These are phyloP conservation scores for Picea sitchensis DNA, from an alignment of 75 land plant genomes.

Conservation along the genomic window DNA sequence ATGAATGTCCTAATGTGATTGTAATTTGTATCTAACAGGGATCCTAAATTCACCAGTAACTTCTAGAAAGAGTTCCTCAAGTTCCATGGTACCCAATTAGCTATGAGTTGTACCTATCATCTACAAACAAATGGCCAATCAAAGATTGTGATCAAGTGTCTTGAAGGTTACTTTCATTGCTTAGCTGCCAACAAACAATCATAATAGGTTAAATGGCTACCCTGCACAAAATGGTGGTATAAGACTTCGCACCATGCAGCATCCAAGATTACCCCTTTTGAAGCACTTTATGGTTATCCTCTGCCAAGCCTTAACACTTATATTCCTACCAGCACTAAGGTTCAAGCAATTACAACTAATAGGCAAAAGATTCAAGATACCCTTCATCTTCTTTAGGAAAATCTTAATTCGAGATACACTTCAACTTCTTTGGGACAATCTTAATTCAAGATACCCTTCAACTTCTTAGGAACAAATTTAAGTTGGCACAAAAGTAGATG, in stretches of 20 bases:
- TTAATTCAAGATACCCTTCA: too few relatives aligned
- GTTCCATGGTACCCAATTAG: too few relatives aligned
- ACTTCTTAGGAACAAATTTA: too few relatives aligned
- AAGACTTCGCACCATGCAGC: not conserved
- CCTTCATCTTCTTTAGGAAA: too few relatives aligned
- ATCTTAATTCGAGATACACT: too few relatives aligned
- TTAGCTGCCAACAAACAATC: not conserved
- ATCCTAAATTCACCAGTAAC: not conserved
- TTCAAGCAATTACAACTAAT: too few relatives aligned
- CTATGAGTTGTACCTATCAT: not conserved
- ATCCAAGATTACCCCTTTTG: not conserved
- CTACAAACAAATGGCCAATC: not conserved
- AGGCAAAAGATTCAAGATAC: not conserved
- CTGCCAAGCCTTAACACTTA: not conserved
- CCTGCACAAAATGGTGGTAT: not conserved
- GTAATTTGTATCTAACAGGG: not conserved
- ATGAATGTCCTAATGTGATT: not conserved
- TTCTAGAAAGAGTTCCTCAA: too few relatives aligned
- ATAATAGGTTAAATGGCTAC: not conserved
- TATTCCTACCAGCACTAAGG: not conserved
- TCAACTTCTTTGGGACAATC: too few relatives aligned
- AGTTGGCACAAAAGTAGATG: too few relatives aligned
- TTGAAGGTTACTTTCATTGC: not conserved
- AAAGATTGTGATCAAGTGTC: not conserved
- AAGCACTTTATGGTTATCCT: not conserved